Evolutionary conservation across 2,329 filamentous ascomycete species (phyloP).

Genomic region (Elsinoe perseae): DNA sequence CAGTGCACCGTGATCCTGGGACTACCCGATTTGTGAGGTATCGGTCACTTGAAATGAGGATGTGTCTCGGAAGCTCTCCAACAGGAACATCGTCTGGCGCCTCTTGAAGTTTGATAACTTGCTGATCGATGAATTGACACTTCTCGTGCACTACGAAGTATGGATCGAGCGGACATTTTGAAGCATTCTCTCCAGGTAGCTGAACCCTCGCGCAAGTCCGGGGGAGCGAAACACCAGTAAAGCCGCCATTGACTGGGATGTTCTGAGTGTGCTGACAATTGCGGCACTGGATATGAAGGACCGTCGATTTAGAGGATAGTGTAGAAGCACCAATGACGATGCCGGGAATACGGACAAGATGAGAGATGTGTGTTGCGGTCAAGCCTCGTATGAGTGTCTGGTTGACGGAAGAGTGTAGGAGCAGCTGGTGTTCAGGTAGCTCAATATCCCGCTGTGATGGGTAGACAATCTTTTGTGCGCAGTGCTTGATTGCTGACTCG

Average conservation of each 20-base stretch:
- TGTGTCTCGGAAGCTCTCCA: slow-evolving; percentile 88
- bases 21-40: slow-evolving; percentile 95
- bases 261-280: slow-evolving; percentile 68
- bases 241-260: slow-evolving; percentile 72
- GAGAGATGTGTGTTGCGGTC: slow-evolving; percentile 84
- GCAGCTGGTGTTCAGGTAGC: slow-evolving; percentile 85
- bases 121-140: slow-evolving; percentile 91
- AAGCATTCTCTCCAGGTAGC: slow-evolving; percentile 52
- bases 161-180: slow-evolving; percentile 83
- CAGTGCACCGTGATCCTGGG: slow-evolving; percentile 84
- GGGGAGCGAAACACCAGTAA: slow-evolving; percentile 78
- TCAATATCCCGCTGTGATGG: slow-evolving; percentile 59
- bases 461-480: slow-evolving; percentile 88
- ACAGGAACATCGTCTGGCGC: slow-evolving; percentile 96
- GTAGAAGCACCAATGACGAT: slow-evolving; percentile 97
- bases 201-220: slow-evolving; percentile 60
- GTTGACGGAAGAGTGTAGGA: slow-evolving; percentile 85
- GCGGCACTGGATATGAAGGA: slow-evolving; percentile 78
- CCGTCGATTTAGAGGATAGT: slow-evolving; percentile 89
- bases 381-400: slow-evolving; percentile 90
- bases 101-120: slow-evolving; percentile 96
- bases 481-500: slow-evolving; percentile 79
- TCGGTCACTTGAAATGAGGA: slow-evolving; percentile 90
- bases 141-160: slow-evolving; percentile 95
- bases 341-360: slow-evolving; percentile 91